Evolutionary conservation across 2,329 filamentous ascomycete species (phyloP).

Genomic region (Stagonosporopsis chrysanthemi): DNA sequence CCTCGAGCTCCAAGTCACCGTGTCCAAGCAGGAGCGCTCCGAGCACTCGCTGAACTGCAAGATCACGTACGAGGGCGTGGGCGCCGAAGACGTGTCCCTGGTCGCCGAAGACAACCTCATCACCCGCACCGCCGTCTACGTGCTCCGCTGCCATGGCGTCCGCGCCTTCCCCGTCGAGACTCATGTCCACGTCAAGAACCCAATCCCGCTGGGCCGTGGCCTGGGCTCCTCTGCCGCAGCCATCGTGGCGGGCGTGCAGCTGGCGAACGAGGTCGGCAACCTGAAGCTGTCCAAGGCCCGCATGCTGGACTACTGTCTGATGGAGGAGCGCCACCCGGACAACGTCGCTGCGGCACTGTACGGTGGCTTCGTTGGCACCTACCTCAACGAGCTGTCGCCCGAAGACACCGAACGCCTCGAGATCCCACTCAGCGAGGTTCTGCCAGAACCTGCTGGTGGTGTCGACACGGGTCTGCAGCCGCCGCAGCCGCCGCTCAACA

Average conservation of each 20-base stretch:
- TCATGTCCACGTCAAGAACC: slow-evolving; percentile 93
- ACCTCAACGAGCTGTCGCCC: slow-evolving; percentile 88
- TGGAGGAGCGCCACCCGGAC: slow-evolving; percentile 73
- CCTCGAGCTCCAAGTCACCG: slow-evolving; percentile 84
- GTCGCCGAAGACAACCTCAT: slow-evolving; percentile 89
- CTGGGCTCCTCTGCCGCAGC: slow-evolving; percentile 95
- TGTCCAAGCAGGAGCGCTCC: slow-evolving; percentile 63
- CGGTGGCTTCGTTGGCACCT: slow-evolving; percentile 95
- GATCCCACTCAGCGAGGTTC: slow-evolving; percentile 91
- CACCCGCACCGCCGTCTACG: slow-evolving; percentile 91
- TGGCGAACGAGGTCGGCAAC: slow-evolving; percentile 87
- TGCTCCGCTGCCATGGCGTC: slow-evolving; percentile 89
- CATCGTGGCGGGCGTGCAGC: slow-evolving; percentile 91
- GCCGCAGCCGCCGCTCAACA: slow-evolving; percentile 87
- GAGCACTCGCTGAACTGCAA: slow-evolving; percentile 78
- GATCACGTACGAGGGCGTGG: slow-evolving; percentile 88
- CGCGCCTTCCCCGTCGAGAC: slow-evolving; percentile 82
- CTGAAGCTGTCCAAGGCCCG: slow-evolving; percentile 79
- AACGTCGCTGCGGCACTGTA: slow-evolving; percentile 89
- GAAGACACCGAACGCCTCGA: slow-evolving; percentile 90
- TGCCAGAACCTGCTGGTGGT: slow-evolving; percentile 88
- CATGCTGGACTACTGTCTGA: slow-evolving; percentile 93
- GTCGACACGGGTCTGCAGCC: slow-evolving; percentile 87
- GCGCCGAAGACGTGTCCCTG: slow-evolving; percentile 79
- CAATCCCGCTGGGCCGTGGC: slow-evolving; percentile 89